Percentiles rank a stretch among this genome's conserved stretches.
Evolutionary conservation across 148 eudicot genomes (phyloP).

Genomic region (Fagopyrum esculentum): DNA sequence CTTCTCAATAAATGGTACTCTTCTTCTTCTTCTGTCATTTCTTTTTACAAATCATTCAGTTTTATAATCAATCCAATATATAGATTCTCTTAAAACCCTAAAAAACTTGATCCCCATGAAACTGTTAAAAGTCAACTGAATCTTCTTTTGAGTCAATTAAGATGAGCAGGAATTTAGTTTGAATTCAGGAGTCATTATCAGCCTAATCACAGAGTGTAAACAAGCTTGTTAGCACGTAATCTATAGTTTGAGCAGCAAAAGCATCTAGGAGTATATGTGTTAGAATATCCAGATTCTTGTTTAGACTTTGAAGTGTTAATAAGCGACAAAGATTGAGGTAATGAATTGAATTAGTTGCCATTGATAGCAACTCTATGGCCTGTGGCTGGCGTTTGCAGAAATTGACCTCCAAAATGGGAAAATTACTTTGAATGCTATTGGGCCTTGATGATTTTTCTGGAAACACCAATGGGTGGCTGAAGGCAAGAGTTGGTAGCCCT

Average conservation of each 20-base stretch:
- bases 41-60: no score
- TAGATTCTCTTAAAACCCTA: background rate
- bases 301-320: background rate
- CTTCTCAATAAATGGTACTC: no score
- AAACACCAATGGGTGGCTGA: background rate
- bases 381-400: background rate
- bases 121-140: background rate
- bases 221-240: background rate
- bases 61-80: no score
- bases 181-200: background rate
- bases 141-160: background rate
- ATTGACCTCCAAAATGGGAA: background rate
- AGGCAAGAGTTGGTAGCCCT: background rate
- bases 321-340: background rate
- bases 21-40: no score
- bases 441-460: background rate
- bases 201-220: background rate
- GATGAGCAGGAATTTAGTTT: background rate
- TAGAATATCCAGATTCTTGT: constrained; percentile 1
- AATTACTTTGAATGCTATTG: background rate
- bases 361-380: constrained; percentile 1
- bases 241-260: background rate
- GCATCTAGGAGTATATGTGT: background rate
- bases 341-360: background rate
- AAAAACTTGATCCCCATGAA: background rate